phyloP scores from a whole-genome alignment of 2,329 filamentous ascomycete genomes.

The Bipolaris victoriae region DNA sequence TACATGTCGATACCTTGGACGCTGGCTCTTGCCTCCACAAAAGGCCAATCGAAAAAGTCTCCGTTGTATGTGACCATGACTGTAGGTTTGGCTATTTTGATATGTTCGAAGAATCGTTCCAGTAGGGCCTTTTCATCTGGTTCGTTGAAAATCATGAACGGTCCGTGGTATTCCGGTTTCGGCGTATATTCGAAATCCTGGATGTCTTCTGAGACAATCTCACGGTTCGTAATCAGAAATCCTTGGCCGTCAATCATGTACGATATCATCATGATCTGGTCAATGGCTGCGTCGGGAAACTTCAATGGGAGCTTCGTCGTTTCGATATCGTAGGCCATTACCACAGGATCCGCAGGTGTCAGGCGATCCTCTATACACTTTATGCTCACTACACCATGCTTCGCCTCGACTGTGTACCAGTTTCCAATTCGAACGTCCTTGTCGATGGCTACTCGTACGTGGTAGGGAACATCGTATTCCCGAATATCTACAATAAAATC shows the following conservation, averaged over 20 bases:
- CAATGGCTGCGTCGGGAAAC: constrained; percentile 91
- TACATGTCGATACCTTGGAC: constrained; percentile 99
- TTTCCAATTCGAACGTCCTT: constrained; percentile 94
- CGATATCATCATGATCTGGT: constrained; percentile 99
- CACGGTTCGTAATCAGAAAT: constrained; percentile 95
- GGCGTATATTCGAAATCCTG: constrained; percentile 98
- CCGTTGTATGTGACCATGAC: constrained; percentile 99
- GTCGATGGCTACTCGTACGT: constrained; percentile 98
- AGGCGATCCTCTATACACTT: constrained; percentile 85
- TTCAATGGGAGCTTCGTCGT: constrained; percentile 95
- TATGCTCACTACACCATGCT: constrained; percentile 85
- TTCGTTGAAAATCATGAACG: constrained; percentile 98
- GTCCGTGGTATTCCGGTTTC: constrained; percentile 91
- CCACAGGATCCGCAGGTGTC: constrained; percentile 91
- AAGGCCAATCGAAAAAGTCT: constrained; percentile 99
- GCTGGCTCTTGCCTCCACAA: constrained; percentile 90
- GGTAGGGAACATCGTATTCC: constrained; percentile 99
- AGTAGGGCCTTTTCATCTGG: constrained; percentile 86
- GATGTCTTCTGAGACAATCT: constrained; percentile 97
- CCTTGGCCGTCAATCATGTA: constrained; percentile 99
- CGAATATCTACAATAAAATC: constrained; percentile 98
- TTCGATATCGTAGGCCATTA: constrained; percentile 99
- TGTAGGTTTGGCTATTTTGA: constrained; percentile 92
- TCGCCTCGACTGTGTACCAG: constrained; percentile 96
- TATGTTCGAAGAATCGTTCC: constrained; percentile 92